phyloP scores from a whole-genome alignment of 164 flowering plant genomes.

The Annona squamosa region DNA sequence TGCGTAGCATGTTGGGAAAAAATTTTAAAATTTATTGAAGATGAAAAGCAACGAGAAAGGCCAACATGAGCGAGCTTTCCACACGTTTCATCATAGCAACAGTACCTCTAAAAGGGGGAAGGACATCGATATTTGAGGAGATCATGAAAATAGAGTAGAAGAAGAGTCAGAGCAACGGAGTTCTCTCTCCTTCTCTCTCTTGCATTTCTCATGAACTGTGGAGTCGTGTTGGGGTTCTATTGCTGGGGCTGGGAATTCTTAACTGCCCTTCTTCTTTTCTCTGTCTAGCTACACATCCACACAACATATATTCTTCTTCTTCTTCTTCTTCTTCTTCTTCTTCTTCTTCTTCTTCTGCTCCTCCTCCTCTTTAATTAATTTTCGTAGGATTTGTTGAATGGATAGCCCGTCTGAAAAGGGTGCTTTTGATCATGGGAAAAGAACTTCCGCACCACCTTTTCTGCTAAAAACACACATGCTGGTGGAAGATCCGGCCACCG shows the following conservation, averaged over 20 bases:
- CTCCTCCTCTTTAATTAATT: background rate
- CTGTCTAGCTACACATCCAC: slow-evolving; percentile 4
- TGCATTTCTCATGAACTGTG: slow-evolving; percentile 65
- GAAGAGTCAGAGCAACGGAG: background rate
- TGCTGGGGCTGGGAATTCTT: slow-evolving; percentile 79
- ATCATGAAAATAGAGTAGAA: background rate
- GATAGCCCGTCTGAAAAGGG: slow-evolving; percentile 20
- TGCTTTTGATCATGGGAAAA: slow-evolving; percentile 33
- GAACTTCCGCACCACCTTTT: slow-evolving; percentile 55
- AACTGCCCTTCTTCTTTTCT: slow-evolving; percentile 73
- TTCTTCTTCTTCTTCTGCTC: slow-evolving; percentile 7
- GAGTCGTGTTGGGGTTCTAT: slow-evolving; percentile 73
- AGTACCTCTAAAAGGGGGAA: background rate
- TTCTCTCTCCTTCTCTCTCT: slow-evolving; percentile 20
- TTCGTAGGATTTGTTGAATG: background rate
- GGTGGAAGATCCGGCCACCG: slow-evolving; percentile 61
- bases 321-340: slow-evolving; percentile 1
- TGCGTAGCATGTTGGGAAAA: slow-evolving; percentile 1
- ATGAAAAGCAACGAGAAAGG: background rate
- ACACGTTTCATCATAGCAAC: background rate
- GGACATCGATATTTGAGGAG: background rate
- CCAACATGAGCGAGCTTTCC: background rate
- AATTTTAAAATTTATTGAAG: no score
- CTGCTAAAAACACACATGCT: slow-evolving; percentile 61
- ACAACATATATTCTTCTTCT: background rate